These are phyloP conservation scores for Mycothermus thermophilus DNA, from an alignment of 495 filamentous ascomycete species.

Conservation along the genomic window DNA sequence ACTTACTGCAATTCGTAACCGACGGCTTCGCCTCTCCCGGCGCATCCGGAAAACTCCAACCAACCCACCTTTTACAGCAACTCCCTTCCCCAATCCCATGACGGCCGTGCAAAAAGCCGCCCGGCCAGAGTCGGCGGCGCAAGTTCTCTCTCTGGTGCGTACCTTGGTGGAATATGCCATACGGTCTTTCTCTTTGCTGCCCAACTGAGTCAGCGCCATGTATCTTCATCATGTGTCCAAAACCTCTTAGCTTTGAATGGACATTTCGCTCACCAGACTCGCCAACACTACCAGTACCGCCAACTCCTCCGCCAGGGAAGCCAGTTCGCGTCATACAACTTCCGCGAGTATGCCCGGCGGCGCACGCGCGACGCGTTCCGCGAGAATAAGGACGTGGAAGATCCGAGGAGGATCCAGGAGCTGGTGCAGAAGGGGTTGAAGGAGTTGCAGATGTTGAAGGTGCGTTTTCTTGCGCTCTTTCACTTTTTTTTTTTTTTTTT, in stretches of 20 bases:
- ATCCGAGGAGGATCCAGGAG: slow-evolving; percentile 64
- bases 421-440: slow-evolving; percentile 78
- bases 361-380: slow-evolving; percentile 80
- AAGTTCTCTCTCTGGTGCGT: no score
- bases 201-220: no score
- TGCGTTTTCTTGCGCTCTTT: slow-evolving; percentile 27
- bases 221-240: no score
- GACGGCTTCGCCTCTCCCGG: no score
- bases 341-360: slow-evolving; percentile 87
- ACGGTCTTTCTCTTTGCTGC: no score
- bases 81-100: slow-evolving; percentile 15
- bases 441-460: slow-evolving; percentile 85
- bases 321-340: slow-evolving; percentile 90
- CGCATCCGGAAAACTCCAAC: no score
- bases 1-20: no score
- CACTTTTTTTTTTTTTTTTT: no score
- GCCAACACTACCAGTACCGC: slow-evolving; percentile 66
- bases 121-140: slow-evolving; percentile 45
- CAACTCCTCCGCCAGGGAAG: slow-evolving; percentile 75
- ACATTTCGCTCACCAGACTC: no score
- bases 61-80: neutral
- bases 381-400: slow-evolving; percentile 56
- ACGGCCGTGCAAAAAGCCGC: slow-evolving; percentile 36
- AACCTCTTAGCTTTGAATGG: no score
- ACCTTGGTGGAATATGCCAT: no score